Conservation (phyloP, 176 grass and related monocot genomes). For the Urochloa ruziziensis region DNA sequence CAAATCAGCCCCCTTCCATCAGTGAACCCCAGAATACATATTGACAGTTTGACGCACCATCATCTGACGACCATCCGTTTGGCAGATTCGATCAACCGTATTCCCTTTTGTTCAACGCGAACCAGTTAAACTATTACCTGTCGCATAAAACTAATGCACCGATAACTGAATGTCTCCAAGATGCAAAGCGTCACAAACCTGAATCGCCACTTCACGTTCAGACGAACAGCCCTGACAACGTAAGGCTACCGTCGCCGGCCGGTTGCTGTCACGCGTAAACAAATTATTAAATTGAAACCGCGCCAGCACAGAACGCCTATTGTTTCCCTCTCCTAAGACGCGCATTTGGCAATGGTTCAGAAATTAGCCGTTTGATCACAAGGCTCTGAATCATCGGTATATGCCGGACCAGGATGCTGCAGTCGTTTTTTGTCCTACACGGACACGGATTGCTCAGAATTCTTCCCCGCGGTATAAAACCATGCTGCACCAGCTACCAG, state of each 20-base stretch:
- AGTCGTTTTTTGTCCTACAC: background rate
- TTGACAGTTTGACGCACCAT: no score
- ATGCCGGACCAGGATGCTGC: background rate
- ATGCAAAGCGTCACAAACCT: background rate
- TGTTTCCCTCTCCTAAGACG: background rate
- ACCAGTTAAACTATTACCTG: background rate
- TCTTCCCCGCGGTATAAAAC: background rate
- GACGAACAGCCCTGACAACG: background rate
- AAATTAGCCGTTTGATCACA: background rate
- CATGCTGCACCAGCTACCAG: background rate
- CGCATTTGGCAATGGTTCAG: constrained; percentile 11
- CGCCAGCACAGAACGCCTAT: background rate
- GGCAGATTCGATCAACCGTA: background rate
- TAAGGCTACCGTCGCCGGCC: constrained; percentile 15
- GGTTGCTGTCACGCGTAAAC: background rate
- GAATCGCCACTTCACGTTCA: background rate
- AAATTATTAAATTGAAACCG: background rate
- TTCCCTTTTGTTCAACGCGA: background rate
- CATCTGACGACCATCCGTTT: background rate
- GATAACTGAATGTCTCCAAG: background rate
- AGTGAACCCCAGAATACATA: no score
- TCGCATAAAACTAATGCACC: background rate
- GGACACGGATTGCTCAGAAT: background rate
- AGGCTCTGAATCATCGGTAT: background rate
- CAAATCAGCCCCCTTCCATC: no score